Base-by-base conservation (phyloP, 371 early-diverging fungal species). In the Batrachochytrium dendrobatidis region DNA sequence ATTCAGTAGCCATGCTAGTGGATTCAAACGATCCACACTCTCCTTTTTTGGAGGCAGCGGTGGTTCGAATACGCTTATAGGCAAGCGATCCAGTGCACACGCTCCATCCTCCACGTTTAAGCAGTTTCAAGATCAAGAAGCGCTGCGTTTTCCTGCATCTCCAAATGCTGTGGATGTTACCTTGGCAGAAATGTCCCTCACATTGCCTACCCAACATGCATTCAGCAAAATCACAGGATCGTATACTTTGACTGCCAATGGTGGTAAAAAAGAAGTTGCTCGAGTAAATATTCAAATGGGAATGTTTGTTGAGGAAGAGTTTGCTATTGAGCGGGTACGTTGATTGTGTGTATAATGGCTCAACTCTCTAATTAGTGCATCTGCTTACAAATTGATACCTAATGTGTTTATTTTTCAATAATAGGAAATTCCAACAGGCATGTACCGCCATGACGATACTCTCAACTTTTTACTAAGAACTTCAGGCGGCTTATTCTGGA, bases 241-340 rank as follows among this genome's bases (percentile, higher is more conserved):
- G 35, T 54, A 65, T 30, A 53, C 24, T 26, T 53, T 43, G 10
- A 59, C 26, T 34, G 25, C 53, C 5, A 15, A 18, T 28, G 56
- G 52, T 43, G 59, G 61, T 8, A 67, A 66, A 34, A 66, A 64
- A 55, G 71, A 71, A 46, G 61, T 65, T 5, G 71, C 68, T 5
- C 54, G 49, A 43, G 45, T 67, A 22, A 10, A 24, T 7, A 26
- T 68, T 30, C 64, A 61, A 45, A 61, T 65, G 33, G 71, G 71
- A 2, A 46, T 55, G 33, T 34, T 65, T 33, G 18, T 71, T 30
- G 71, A 71, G 34, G 71, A 71, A 48, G 65, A 52, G 20, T 65
- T 54, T 29, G 44, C 53, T 7, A 50, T 58, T 17, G 58, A 64
- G 45, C 62, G 55, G 29, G 49, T 48, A 48, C 22, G 49, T 48